These are phyloP conservation scores for Coriaria nepalensis DNA, from an alignment of 306 rosid genomes.

Conservation along the genomic window DNA sequence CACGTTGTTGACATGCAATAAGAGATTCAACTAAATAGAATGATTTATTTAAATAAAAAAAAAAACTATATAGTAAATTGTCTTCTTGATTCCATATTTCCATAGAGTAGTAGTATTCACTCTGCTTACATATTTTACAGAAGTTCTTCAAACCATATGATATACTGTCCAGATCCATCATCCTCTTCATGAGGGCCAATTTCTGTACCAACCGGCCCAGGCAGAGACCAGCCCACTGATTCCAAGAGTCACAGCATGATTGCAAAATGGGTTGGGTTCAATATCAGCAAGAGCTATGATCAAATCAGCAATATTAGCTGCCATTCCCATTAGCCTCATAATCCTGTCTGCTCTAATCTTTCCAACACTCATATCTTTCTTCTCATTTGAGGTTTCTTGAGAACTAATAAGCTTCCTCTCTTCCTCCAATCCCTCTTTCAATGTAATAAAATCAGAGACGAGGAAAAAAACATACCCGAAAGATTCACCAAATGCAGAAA, in stretches of 20 bases:
- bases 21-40: too few species aligned
- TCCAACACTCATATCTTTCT: slow-evolving; percentile 21
- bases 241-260: slow-evolving; percentile 70
- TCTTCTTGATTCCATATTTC: too few species aligned
- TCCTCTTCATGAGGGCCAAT: slow-evolving; percentile 57
- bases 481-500: slow-evolving; percentile 87
- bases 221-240: slow-evolving; percentile 97
- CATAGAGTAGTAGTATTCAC: too few species aligned
- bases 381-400: slow-evolving; percentile 9
- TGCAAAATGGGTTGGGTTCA: slow-evolving; percentile 83
- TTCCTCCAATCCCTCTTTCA: slow-evolving; percentile 41
- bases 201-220: slow-evolving; percentile 99
- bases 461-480: slow-evolving; percentile 81
- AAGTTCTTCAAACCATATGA: too few species aligned
- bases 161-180: background rate
- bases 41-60: too few species aligned
- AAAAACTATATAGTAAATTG: too few species aligned
- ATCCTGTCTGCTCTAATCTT: slow-evolving; percentile 66
- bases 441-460: slow-evolving; percentile 43
- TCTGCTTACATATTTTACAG: too few species aligned
- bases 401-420: slow-evolving; percentile 33
- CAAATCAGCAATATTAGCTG: slow-evolving; percentile 90
- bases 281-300: slow-evolving; percentile 72
- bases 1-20: too few species aligned
- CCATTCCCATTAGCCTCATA: slow-evolving; percentile 79